Evolutionary conservation across 139 green algal species (phyloP).

Genomic region (Micromonas commoda): DNA sequence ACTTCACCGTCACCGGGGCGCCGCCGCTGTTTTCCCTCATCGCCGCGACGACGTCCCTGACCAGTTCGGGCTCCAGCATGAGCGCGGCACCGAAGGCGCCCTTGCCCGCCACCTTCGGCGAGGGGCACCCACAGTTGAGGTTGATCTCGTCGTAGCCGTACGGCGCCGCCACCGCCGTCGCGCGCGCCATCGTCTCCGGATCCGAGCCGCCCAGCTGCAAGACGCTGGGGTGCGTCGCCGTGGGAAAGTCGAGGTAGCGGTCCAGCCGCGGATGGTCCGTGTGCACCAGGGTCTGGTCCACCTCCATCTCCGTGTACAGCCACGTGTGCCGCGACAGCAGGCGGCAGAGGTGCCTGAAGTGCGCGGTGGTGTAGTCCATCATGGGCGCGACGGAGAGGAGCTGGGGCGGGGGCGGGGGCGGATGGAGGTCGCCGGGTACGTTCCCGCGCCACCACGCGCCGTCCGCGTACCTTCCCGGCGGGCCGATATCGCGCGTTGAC

Average conservation of each 20-base stretch:
- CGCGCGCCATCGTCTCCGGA: slow-evolving; percentile 33
- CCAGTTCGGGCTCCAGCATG: slow-evolving; percentile 27
- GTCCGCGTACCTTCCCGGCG: no score
- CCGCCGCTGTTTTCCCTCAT: slow-evolving; percentile 28
- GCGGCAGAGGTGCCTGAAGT: slow-evolving; percentile 40
- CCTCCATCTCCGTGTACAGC: slow-evolving; percentile 56
- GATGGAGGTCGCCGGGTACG: not conserved
- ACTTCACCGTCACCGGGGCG: slow-evolving; percentile 50
- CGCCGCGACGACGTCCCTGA: slow-evolving; percentile 22
- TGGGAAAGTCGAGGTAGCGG: slow-evolving; percentile 33
- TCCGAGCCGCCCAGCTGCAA: slow-evolving; percentile 52
- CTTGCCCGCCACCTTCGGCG: slow-evolving; percentile 22
- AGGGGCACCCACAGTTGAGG: slow-evolving; percentile 39
- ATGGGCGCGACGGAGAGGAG: slow-evolving; percentile 41
- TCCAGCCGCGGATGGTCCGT: slow-evolving; percentile 11
- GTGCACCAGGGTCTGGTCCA: slow-evolving; percentile 45
- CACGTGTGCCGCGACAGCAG: slow-evolving; percentile 36
- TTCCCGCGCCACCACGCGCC: not conserved
- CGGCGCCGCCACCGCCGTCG: slow-evolving; percentile 28
- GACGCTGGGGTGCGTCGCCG: slow-evolving; percentile 34
- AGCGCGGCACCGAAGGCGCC: slow-evolving; percentile 37
- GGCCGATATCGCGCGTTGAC: no score
- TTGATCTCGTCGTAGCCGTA: slow-evolving; percentile 54
- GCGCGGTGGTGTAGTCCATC: slow-evolving; percentile 48
- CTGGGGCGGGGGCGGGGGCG: not conserved